phyloP scores from a whole-genome alignment of 139 green algal species.

The Chlorella ohadii region DNA sequence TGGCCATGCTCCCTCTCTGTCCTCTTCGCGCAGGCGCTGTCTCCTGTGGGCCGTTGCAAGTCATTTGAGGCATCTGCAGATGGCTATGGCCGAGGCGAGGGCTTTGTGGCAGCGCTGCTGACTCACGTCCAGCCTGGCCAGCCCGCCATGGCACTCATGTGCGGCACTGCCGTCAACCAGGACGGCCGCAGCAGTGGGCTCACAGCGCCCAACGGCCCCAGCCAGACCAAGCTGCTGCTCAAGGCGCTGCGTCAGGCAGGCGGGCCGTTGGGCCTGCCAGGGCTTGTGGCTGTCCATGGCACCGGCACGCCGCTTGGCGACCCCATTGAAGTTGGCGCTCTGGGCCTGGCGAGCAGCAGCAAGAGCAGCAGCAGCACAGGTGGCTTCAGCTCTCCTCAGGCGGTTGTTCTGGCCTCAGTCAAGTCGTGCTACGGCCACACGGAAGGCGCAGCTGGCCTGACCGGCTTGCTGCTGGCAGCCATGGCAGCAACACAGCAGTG shows the following conservation, averaged over 20 bases:
- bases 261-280: slow-evolving; percentile 1
- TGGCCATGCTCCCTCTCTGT: too few species aligned
- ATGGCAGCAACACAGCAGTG: background rate
- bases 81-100: slow-evolving; percentile 69
- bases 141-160: slow-evolving; percentile 39
- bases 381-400: too few species aligned
- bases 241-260: slow-evolving; percentile 45
- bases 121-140: background rate
- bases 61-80: slow-evolving; percentile 63
- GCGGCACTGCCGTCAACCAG: slow-evolving; percentile 79
- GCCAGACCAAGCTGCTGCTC: slow-evolving; percentile 67
- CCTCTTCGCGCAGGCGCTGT: slow-evolving; percentile 38
- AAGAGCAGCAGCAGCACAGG: too few species aligned
- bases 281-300: slow-evolving; percentile 46
- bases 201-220: slow-evolving; percentile 80
- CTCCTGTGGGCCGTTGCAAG: slow-evolving; percentile 55
- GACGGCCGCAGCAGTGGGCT: slow-evolving; percentile 77
- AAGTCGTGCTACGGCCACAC: slow-evolving; percentile 68
- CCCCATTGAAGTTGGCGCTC: slow-evolving; percentile 48
- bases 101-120: slow-evolving; percentile 33
- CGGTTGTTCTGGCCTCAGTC: slow-evolving; percentile 41
- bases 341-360: background rate
- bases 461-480: slow-evolving; percentile 68
- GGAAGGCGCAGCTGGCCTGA: slow-evolving; percentile 63
- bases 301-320: slow-evolving; percentile 62